Evolutionary conservation across 305 asterid species (phyloP), one percentile per base, ranked within the genome.

Genomic region (Plantago coronopus): DNA sequence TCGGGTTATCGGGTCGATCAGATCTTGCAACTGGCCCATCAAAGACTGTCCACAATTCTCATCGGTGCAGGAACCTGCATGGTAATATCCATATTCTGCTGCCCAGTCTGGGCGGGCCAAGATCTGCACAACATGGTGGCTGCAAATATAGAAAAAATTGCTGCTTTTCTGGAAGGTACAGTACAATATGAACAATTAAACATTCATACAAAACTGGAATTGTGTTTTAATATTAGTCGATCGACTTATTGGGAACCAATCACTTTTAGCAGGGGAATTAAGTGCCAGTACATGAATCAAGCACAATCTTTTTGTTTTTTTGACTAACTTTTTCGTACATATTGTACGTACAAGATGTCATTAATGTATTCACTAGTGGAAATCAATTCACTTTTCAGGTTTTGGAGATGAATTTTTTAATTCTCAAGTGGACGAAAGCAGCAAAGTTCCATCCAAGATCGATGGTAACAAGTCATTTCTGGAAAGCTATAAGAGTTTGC

Each of bases 101-200:
- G 69, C 68, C 97, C 97, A 2, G 96, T 82, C 42, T 90, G 97
- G 97, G 96, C 95, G 17, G 97, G 96, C 7, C 79, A 76, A 54
- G 95, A 90, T 72, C 64, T 90, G 63, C 97, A 90, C 56, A 62
- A 63, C 16, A 48, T 74, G n/a, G 10, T 76, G 20, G 72, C 79
- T 57, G 42, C 20, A 16, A 83, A 90, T 67, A 34, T 90, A 1
- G 83, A 80, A n/a, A 85, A 87, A 27, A 71, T 90, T 31, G 89
- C 83, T 29, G 61, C 17, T 29, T 85, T 74, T 64, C 61, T 90
- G 29, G 74, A 87, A 79, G 93, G 96, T 85, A 51, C 42, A 8
- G 8, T 7, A 2, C 8, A 34, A 34, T 1, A 7, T n/a, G n/a
- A n/a, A n/a, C n/a, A n/a, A n/a, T n/a, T n/a, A n/a, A n/a, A n/a